Evolutionary conservation across 148 eudicot species (phyloP), one percentile per base, ranked within the genome.

Genomic region (Nepenthes mirabilis): DNA sequence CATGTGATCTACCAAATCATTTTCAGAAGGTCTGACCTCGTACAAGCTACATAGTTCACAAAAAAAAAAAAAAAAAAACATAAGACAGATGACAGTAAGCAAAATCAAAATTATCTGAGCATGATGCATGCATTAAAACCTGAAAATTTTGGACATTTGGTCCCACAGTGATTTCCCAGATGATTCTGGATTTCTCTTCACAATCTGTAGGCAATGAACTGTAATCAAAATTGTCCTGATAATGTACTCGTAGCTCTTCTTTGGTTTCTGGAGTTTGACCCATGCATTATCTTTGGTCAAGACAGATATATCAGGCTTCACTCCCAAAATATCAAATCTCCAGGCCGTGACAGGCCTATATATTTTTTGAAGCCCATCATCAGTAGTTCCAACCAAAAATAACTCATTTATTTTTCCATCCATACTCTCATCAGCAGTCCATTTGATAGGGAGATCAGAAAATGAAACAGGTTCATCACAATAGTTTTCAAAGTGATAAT

Each of bases 221-320:
- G 98, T 80, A 11, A 91, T 68, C 77, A 81, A 74, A 58, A 80
- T 65, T 5, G 88, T 66, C 58, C 98, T 82, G 57, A 84, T 69
- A 11, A 60, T 68, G n/a, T 57, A 60, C 72, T 75, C 75, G 56
- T 49, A 91, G 68, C 78, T 62, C 67, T 80, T 82, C 59, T 82
- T 80, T 14, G 96, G 86, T 55, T 80, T 83, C 56, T 80, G 76
- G 64, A 91, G 83, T 63, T 79, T 83, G 60, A 88, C 79, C 98
- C 98, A 91, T 51, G 74, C 52, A 33, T 85, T 79, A 8, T 82
- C 81, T 63, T 68, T 78, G 1, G 79, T 73, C 23, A 88, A 78
- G 56, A 88, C 98, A 3, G 75, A 83, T 53, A 87, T 78, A 74
- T 77, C 87, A 1, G 90, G 88, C 64, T 65, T 78, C 57, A 52